These are phyloP conservation scores for Pseudogymnoascus sp. DNA, from an alignment of 2,329 filamentous ascomycete species.

Conservation along the genomic window DNA sequence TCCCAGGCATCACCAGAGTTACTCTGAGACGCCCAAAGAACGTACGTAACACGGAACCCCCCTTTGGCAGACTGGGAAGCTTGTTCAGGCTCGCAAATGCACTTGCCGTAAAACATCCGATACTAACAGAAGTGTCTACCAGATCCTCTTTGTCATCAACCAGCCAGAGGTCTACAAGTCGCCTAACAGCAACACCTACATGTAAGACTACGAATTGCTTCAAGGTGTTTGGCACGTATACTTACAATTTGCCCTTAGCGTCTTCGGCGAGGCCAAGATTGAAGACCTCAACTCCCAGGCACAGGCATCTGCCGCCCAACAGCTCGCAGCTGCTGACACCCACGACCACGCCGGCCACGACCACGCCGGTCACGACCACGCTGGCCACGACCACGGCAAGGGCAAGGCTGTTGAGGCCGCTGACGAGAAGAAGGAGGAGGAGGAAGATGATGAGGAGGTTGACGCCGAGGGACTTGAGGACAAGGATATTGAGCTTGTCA, in stretches of 20 bases:
- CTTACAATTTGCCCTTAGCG: slow-evolving; percentile 46
- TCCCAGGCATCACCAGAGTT: slow-evolving; percentile 95
- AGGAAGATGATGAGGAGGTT: slow-evolving; percentile 92
- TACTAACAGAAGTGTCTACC: slow-evolving; percentile 14
- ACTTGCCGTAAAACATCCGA: not conserved
- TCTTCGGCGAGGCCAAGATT: slow-evolving; percentile 99
- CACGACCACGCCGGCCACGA: slow-evolving; percentile 43
- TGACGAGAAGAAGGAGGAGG: slow-evolving; percentile 69
- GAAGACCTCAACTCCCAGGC: slow-evolving; percentile 98
- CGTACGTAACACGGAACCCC: slow-evolving; percentile 52
- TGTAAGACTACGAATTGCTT: slow-evolving; percentile 54
- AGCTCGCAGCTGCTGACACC: slow-evolving; percentile 70
- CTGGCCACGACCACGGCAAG: slow-evolving; percentile 59
- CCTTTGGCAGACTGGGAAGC: slow-evolving; percentile 10
- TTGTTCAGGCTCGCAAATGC: not conserved
- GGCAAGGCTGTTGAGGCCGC: slow-evolving; percentile 55
- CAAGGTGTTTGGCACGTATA: not conserved
- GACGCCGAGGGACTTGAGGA: slow-evolving; percentile 91
- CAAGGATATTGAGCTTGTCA: slow-evolving; percentile 99
- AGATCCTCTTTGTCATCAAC: slow-evolving; percentile 99
- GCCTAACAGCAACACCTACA: slow-evolving; percentile 98
- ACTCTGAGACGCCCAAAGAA: slow-evolving; percentile 98
- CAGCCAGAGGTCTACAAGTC: slow-evolving; percentile 99
- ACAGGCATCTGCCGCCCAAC: slow-evolving; percentile 90
- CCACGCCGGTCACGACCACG: slow-evolving; percentile 57